phyloP scores from a whole-genome alignment of 768 basidiomycete genomes.

The Rhodotorula toruloides region DNA sequence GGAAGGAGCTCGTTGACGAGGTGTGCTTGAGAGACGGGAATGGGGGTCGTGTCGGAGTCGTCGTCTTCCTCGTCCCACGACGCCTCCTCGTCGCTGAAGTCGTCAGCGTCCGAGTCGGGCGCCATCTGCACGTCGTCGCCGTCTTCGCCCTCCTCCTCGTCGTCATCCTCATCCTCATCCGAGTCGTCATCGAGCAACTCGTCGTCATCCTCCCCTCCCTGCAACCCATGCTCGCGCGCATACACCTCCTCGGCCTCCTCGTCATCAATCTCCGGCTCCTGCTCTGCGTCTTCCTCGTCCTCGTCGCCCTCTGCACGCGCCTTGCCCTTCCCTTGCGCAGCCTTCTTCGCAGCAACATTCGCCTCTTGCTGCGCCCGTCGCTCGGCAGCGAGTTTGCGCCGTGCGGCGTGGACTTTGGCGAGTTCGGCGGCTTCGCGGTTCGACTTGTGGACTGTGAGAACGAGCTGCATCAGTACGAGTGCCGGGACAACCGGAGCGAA shows the following conservation, averaged over 20 bases:
- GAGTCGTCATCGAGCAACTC: slow-evolving; percentile 41
- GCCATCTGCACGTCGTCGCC: slow-evolving; percentile 38
- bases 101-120: slow-evolving; percentile 36
- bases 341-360: slow-evolving; percentile 81
- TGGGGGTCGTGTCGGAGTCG: slow-evolving; percentile 45
- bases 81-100: slow-evolving; percentile 16
- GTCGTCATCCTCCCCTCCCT: slow-evolving; percentile 50
- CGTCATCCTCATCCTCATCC: slow-evolving; percentile 9
- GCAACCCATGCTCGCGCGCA: slow-evolving; percentile 29
- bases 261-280: slow-evolving; percentile 45
- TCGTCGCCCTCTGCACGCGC: slow-evolving; percentile 40
- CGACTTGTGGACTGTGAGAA: slow-evolving; percentile 69
- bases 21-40: slow-evolving; percentile 43
- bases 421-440: slow-evolving; percentile 45
- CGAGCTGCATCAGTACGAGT: neutral
- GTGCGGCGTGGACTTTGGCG: slow-evolving; percentile 63
- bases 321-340: slow-evolving; percentile 41
- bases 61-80: slow-evolving; percentile 40
- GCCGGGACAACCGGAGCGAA: neutral
- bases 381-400: slow-evolving; percentile 69
- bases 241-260: slow-evolving; percentile 34
- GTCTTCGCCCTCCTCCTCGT: slow-evolving; percentile 16
- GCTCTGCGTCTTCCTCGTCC: slow-evolving; percentile 46
- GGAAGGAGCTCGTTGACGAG: slow-evolving; percentile 31
- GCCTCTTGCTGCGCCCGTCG: slow-evolving; percentile 82